Base-by-base conservation (phyloP, 805 yeast species). In the Komagataella pastoris region DNA sequence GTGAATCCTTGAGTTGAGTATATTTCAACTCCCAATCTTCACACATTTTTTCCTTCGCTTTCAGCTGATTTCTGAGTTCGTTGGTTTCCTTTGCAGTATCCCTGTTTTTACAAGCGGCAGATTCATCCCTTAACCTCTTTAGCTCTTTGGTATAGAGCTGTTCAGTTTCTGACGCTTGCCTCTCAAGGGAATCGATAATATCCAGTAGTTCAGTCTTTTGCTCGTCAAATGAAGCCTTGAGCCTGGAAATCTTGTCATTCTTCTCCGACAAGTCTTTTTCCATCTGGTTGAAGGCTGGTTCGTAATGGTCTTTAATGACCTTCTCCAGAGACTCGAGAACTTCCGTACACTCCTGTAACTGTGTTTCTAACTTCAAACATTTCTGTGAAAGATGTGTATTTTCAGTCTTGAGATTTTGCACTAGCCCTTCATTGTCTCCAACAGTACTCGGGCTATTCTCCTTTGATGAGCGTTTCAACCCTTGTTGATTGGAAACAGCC, bases 201-300 rank as follows among this genome's bases (percentile, higher is more conserved):
- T 75, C 78, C 48, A 83, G 62, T 66, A 84, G 69, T 59, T 82
- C 85, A 48, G 73, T 75, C 24, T 84, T 67, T 47, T 82, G 84
- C 14, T 62, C 58, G 50, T 79, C 84, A 47, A 75, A 73, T 24
- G 69, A 74, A 17, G 58, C 59, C 58, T 74, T 76, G 53, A 73
- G 79, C 51, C 69, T 72, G n/a, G 59, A 57, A 50, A 79, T 60
- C 54, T 72, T 73, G 19, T 65, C 65, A 47, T 82, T 86, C 50
- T 68, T 72, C 45, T 69, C 67, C 1, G 60, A 58, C 49, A 76
- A 53, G 54, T 72, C 73, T 18, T 56, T 58, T 52, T 78, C 77
- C 50, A 75, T 70, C n/a, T 72, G 74, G 47, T 70, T 73, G 46
- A 78, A 54, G 4, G 72, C 55, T 1, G 79, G 75, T 50, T 75